phyloP scores from a whole-genome alignment of 352 stramenopile genomes.

The Aphanomyces cochlioides region DNA sequence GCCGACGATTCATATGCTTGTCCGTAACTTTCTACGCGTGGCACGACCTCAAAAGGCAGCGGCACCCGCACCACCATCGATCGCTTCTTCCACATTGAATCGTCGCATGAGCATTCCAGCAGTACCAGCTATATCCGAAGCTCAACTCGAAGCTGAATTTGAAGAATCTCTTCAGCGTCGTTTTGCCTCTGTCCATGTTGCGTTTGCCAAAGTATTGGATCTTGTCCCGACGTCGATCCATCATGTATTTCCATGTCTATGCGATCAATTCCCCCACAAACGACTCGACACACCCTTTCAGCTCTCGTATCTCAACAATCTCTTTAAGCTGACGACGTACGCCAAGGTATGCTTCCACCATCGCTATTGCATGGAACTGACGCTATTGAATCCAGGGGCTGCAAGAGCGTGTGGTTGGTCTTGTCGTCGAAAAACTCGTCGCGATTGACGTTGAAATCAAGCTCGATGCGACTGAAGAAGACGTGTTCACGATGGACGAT shows the following conservation, averaged over 20 bases:
- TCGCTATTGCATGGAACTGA: background rate
- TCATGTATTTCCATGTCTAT: constrained; percentile 69
- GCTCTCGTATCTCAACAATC: constrained; percentile 65
- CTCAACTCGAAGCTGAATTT: constrained; percentile 36
- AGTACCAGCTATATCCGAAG: constrained; percentile 2
- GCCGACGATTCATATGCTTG: constrained; percentile 77
- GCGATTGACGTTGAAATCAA: constrained; percentile 88
- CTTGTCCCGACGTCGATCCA: constrained; percentile 74
- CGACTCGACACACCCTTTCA: constrained; percentile 62
- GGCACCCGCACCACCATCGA: constrained; percentile 31
- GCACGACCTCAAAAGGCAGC: constrained; percentile 44
- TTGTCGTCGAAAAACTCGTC: constrained; percentile 84
- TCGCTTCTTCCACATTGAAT: constrained; percentile 7
- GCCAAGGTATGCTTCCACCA: constrained; percentile 32
- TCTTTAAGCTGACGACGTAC: constrained; percentile 66
- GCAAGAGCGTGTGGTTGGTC: constrained; percentile 72
- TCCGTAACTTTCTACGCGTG: constrained; percentile 53
- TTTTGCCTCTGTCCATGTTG: constrained; percentile 59
- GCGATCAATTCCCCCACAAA: constrained; percentile 80
- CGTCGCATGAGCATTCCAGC: constrained; percentile 44
- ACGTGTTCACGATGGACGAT: constrained; percentile 78
- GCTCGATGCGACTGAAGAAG: constrained; percentile 80
- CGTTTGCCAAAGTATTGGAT: constrained; percentile 57
- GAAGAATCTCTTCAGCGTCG: constrained; percentile 55
- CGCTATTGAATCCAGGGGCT: constrained; percentile 38